Percentiles rank a stretch among this genome's conserved stretches.
Conservation (phyloP, 1,284 basidiomycete genomes). For the Pseudozyma hubeiensis region DNA sequence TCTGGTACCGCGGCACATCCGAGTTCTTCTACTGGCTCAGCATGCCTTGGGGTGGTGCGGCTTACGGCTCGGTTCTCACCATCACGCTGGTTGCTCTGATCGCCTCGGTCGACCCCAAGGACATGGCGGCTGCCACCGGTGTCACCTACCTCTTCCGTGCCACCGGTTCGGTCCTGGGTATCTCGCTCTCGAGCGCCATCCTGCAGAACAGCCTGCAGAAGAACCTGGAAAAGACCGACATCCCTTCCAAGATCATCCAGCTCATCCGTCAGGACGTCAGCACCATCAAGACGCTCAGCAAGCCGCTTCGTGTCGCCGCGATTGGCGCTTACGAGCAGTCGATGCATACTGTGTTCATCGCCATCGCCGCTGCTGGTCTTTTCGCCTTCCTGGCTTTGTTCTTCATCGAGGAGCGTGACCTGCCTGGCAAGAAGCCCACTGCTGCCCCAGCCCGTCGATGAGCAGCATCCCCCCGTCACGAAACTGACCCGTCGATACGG, state of each 20-base stretch:
- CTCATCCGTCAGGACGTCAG: conserved; percentile 66
- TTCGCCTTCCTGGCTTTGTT: conserved; percentile 65
- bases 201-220: conserved; percentile 68
- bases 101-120: conserved; percentile 67
- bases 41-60: conserved; percentile 67
- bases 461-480: background rate
- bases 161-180: conserved; percentile 69
- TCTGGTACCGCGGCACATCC: conserved; percentile 67
- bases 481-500: too few relatives aligned
- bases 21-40: conserved; percentile 67
- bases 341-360: conserved; percentile 69
- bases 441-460: conserved; percentile 33
- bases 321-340: conserved; percentile 67
- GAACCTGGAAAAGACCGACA: conserved; percentile 56
- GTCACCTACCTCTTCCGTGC: conserved; percentile 70
- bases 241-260: conserved; percentile 63
- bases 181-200: conserved; percentile 68
- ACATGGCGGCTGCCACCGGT: conserved; percentile 69
- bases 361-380: conserved; percentile 63
- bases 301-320: conserved; percentile 56
- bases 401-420: conserved; percentile 66
- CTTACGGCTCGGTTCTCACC: conserved; percentile 67
- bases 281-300: conserved; percentile 60
- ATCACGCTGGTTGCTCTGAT: conserved; percentile 69
- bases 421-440: conserved; percentile 64